Evolutionary conservation across 148 eudicot species (phyloP).

Genomic region (Rhododendron mucronatum): DNA sequence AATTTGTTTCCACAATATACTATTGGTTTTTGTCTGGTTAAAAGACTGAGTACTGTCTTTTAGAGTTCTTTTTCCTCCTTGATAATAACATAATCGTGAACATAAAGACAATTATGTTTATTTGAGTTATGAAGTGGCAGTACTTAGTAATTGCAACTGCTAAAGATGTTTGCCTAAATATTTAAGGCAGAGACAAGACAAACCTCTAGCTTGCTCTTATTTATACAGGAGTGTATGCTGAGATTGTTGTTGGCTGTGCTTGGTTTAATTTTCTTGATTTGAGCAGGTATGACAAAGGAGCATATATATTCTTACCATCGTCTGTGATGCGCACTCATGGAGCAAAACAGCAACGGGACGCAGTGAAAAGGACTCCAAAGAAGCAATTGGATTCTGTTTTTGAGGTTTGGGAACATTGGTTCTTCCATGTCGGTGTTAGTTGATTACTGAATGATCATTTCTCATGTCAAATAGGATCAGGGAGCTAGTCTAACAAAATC

Average conservation of each 20-base stretch:
- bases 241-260: slow-evolving; percentile 4
- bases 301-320: slow-evolving; percentile 75
- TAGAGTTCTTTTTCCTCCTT: neutral
- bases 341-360: slow-evolving; percentile 75
- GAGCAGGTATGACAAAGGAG: slow-evolving; percentile 82
- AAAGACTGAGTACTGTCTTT: neutral
- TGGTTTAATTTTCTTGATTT: neutral
- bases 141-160: neutral
- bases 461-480: neutral
- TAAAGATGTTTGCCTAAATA: neutral
- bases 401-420: slow-evolving; percentile 47
- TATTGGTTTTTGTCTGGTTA: neutral
- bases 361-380: slow-evolving; percentile 50
- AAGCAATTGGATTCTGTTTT: slow-evolving; percentile 62
- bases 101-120: neutral
- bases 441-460: neutral
- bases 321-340: slow-evolving; percentile 90
- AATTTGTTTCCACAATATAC: neutral
- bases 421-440: neutral
- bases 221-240: neutral
- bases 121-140: neutral
- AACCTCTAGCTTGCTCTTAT: neutral
- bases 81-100: neutral
- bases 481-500: neutral
- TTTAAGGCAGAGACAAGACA: neutral